Base-by-base conservation (phyloP, 768 basidiomycete genomes). In the Tricholoma matsutake region DNA sequence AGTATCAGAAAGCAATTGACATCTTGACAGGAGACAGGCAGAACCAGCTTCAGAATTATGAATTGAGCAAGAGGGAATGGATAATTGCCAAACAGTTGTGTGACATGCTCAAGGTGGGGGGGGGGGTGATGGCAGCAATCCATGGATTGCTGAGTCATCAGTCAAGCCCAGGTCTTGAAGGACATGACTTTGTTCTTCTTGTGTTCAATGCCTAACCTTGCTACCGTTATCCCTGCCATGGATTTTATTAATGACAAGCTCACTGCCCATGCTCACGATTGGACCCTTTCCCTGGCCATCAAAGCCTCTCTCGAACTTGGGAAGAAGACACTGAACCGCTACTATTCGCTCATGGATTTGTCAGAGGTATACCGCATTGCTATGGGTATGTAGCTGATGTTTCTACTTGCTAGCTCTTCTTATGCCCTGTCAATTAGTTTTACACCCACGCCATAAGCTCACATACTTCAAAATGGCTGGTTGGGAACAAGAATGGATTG, bases 391-490 rank as follows among this genome's bases (percentile, higher is more conserved):
- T 3, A 25, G 3, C 22, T 25, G 1, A 25, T 25, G 22, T 25
- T 25, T 25, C n/a, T 25, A 25, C 22, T 25, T 25, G 22, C 1
- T 3, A 25, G 3, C 1, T 3, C 22, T 25, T 25, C 22, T 25
- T 3, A 25, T 25, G 2, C 22, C n/a, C n/a, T n/a, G n/a, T n/a
- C 22, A 25, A 25, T 25, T 25, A 25, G 22, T 25, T 3, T 3
- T 25, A 1, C 22, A 76, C 56, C 75, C 75, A 2, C 59, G 63
- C 0, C 67, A 76, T 65, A 76, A 76, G 64, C 68, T 76, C 2
- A 45, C 59, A 25, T 78, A 77, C 61, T 75, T 76, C 61, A 58
- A 64, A 25, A 59, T 61, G 2, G 57, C 63, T 3, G 45, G 60
- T 1, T 76, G 75, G 75, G 59, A 65, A 3, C 31, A 61, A 0